Base-by-base conservation (phyloP, 495 filamentous ascomycete genomes). In the Rhypophila decipiens region DNA sequence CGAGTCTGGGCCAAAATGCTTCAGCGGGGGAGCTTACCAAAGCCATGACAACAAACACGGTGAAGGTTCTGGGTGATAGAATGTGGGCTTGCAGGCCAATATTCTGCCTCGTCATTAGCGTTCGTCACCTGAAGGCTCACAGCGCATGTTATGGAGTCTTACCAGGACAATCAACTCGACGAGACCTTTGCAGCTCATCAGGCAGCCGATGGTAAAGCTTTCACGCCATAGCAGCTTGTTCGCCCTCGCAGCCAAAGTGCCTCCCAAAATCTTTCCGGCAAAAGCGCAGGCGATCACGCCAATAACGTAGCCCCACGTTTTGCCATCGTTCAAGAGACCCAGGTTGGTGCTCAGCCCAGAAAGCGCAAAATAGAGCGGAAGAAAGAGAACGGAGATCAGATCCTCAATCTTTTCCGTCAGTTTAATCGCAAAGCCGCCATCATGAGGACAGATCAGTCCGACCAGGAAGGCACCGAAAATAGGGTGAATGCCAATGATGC, bases 21-120 rank as follows among this genome's bases (percentile, higher is more conserved):
- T 15, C 29, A 23, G n/a, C 19, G 20, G 19, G 20, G 13, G 9
- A 46, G 24, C 44, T 17, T 33, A 47, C 78, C 8, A 97, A 71
- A 24, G 93, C 91, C 79, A 97, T 96, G 51, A 96, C 87, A n/a
- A 98, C 93, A 45, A 98, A 98, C 47, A 98, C 96, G 24, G 90
- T 98, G 61, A 98, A 98, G 1, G 93, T 96, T 22, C 82, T 78
- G 20, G 77, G 75, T 41, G 86, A 91, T 23, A 98, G 68, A 51
- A 98, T 96, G 42, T 83, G 83, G 19, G 93, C 93, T 76, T 95
- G 86, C 13, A 93, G 76, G 20, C 93, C 93, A 57, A 98, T 95
- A 56, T 98, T 98, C 87, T 94, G 47, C 1, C 24, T 34, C 24
- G 22, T 19, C 38, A 40, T 72, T 53, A 71, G 54, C 35, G 8